Conservation (phyloP, 2,329 filamentous ascomycete species). For the Mycogone perniciosa region DNA sequence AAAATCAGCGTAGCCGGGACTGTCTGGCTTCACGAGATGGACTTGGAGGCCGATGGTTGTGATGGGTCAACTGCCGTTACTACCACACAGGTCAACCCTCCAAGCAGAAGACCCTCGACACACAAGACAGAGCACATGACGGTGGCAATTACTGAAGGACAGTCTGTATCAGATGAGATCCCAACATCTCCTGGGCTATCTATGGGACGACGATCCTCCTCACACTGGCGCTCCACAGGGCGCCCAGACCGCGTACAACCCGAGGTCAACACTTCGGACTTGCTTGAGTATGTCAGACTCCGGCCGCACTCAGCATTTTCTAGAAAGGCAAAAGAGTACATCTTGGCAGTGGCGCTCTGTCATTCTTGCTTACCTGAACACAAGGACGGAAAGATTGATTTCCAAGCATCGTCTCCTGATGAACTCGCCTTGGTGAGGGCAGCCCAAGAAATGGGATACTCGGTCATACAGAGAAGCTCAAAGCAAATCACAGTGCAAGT, state of each 20-base stretch:
- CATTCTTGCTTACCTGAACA: conserved; percentile 86
- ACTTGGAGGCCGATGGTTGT: conserved; percentile 41
- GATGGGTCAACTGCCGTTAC: background rate
- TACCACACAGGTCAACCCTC: conserved; percentile 5
- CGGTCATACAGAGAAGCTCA: conserved; percentile 67
- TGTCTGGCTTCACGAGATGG: conserved; percentile 78
- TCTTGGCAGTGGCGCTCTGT: conserved; percentile 79
- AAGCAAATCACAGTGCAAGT: conserved; percentile 55
- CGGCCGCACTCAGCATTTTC: conserved; percentile 74
- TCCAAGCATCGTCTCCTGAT: conserved; percentile 85
- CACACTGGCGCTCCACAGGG: conserved; percentile 43
- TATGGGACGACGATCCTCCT: conserved; percentile 38
- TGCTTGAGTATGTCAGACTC: conserved; percentile 69
- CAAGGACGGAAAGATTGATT: conserved; percentile 63
- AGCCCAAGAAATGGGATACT: conserved; percentile 76
- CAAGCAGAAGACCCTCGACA: conserved; percentile 19
- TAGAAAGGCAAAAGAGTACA: conserved; percentile 71
- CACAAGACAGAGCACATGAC: conserved; percentile 24
- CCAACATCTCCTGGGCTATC: conserved; percentile 27
- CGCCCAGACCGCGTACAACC: conserved; percentile 46
- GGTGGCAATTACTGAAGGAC: conserved; percentile 27
- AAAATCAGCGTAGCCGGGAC: conserved; percentile 87
- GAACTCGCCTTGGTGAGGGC: conserved; percentile 81
- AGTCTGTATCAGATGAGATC: conserved; percentile 16
- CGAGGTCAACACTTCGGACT: conserved; percentile 60